These are phyloP conservation scores for Populus tremula DNA, from an alignment of 345 rosid genomes.

Conservation along the genomic window DNA sequence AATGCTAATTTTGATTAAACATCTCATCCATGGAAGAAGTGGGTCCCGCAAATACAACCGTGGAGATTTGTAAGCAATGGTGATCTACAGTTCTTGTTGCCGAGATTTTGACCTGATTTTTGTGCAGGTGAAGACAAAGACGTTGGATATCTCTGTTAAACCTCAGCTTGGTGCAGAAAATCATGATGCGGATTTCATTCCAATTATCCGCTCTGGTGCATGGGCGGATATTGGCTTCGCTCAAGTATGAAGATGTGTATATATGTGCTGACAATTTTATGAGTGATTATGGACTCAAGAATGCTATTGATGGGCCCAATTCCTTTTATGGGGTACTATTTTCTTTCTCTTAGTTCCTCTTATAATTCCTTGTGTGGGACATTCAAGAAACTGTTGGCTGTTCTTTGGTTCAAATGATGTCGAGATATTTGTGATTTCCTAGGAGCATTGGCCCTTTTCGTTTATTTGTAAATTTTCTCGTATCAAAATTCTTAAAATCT, in stretches of 20 bases:
- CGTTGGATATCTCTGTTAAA: constrained; percentile 42
- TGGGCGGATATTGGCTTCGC: constrained; percentile 72
- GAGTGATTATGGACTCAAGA: constrained; percentile 45
- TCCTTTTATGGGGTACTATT: constrained; percentile 82
- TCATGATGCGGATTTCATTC: constrained; percentile 44
- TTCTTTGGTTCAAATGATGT: neutral
- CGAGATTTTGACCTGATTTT: constrained; percentile 23
- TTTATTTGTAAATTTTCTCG: neutral
- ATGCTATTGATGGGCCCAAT: constrained; percentile 46
- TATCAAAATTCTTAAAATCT: neutral
- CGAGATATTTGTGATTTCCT: neutral
- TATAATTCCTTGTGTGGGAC: neutral
- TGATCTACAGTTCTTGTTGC: neutral
- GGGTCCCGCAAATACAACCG: no score
- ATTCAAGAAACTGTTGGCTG: neutral
- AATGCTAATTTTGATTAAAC: no score
- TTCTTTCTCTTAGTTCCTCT: constrained; percentile 8
- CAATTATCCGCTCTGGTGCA: constrained; percentile 77
- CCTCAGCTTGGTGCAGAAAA: constrained; percentile 36
- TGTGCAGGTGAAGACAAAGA: constrained; percentile 56
- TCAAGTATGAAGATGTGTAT: constrained; percentile 76
- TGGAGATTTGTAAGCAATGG: neutral
- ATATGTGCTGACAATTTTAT: constrained; percentile 58
- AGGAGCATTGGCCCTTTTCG: neutral
- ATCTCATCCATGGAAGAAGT: no score